These are phyloP conservation scores for Fusarium nanum DNA, from an alignment of 2,329 filamentous ascomycete species.

Conservation along the genomic window DNA sequence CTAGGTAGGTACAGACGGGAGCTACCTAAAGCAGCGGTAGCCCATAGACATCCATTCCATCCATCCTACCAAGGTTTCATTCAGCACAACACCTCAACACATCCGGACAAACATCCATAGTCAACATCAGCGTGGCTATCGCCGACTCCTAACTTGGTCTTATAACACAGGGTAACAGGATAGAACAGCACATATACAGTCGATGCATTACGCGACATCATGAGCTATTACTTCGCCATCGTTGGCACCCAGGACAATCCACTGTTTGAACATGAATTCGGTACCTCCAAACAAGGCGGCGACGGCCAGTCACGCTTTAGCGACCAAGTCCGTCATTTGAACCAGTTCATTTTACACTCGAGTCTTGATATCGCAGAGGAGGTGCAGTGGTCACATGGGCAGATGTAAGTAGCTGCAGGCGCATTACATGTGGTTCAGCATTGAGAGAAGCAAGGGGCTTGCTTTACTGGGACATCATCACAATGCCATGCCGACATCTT, in stretches of 20 bases:
- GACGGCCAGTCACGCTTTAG: constrained; percentile 91
- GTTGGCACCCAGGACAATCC: constrained; percentile 96
- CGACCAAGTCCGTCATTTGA: constrained; percentile 90
- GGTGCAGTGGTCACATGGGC: constrained; percentile 88
- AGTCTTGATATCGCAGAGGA: constrained; percentile 96
- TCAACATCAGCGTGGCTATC: constrained; percentile 10
- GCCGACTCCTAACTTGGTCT: neutral
- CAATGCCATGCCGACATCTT: neutral
- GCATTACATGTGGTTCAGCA: neutral
- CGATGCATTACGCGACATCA: constrained; percentile 58
- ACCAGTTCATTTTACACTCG: constrained; percentile 97
- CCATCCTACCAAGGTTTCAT: neutral
- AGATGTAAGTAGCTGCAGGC: constrained; percentile 69
- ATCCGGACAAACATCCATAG: neutral
- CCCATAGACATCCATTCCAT: constrained; percentile 3
- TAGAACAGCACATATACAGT: neutral
- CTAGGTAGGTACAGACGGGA: neutral
- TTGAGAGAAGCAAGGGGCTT: constrained; percentile 3
- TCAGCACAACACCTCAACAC: neutral
- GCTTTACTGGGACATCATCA: neutral
- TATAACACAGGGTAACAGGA: neutral
- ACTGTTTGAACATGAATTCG: constrained; percentile 96
- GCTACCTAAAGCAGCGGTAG: neutral
- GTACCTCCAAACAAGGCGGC: constrained; percentile 94
- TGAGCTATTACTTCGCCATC: constrained; percentile 99